A percentile compares a stretch with the other conserved stretches of the same genome.
phyloP scores from a whole-genome alignment of 2,329 filamentous ascomycete species.

The Pyricularia pennisetigena region DNA sequence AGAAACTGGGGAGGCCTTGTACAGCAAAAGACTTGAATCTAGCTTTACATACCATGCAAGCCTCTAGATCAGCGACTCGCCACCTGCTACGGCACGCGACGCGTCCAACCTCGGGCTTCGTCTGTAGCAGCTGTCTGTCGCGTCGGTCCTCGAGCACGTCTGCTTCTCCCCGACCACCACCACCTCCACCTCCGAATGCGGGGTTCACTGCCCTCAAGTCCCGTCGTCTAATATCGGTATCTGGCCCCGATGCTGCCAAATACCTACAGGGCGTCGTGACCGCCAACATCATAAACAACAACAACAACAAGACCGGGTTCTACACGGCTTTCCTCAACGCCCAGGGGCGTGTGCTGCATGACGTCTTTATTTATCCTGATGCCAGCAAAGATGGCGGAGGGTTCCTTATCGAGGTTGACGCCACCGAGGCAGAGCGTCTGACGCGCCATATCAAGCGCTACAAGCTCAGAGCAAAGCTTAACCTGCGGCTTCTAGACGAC shows the following conservation, averaged over 20 bases:
- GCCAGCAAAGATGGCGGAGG: conserved; percentile 11
- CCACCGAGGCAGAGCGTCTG: conserved; percentile 49
- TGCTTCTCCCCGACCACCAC: conserved; percentile 13
- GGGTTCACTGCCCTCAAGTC: conserved; percentile 52
- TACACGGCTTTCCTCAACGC: conserved; percentile 85
- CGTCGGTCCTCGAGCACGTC: conserved; percentile 11
- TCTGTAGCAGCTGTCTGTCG: conserved; percentile 18
- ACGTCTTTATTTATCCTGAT: conserved; percentile 79
- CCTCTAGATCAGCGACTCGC: not conserved
- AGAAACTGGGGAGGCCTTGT: not conserved
- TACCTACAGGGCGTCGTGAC: conserved; percentile 88
- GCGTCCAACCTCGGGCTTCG: conserved; percentile 9
- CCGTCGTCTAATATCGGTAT: conserved; percentile 69
- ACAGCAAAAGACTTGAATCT: not conserved
- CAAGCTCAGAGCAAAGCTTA: conserved; percentile 74
- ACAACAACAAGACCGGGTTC: conserved; percentile 37
- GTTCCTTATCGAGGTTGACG: conserved; percentile 79
- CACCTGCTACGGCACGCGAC: not conserved
- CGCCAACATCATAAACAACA: conserved; percentile 49
- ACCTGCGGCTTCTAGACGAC: conserved; percentile 53
- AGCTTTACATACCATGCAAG: not conserved
- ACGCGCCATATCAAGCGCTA: conserved; percentile 71
- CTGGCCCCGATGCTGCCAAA: conserved; percentile 67
- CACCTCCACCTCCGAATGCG: conserved; percentile 31
- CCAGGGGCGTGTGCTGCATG: conserved; percentile 72